Evolutionary conservation across 2,329 filamentous ascomycete genomes (phyloP), one percentile per base, ranked within the genome.

Genomic region (Cladosporium sphaerospermum): DNA sequence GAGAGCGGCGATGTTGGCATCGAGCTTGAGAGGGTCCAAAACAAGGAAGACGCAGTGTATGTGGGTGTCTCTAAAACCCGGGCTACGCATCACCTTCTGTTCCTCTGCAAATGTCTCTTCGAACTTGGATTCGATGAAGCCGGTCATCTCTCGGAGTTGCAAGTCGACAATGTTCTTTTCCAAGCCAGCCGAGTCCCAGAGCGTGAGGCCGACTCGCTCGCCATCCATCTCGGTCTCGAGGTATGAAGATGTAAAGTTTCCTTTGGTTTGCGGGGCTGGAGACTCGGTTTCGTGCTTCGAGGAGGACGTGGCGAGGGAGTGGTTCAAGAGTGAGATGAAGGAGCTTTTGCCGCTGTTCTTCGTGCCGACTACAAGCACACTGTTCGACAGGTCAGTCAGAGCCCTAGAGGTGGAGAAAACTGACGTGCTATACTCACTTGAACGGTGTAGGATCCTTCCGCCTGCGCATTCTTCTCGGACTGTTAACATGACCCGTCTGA

Each of bases 401-500:
- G 23, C 5, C 23, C 23, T 28, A 28, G 7, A 28, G 23, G 23
- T 28, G 7, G 7, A 28, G 23, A 7, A 28, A 28, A 28, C 5
- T 5, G 23, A 28, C 23, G 23, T 7, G 9, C 18, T 31, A 19
- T 23, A 81, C 90, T 81, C 77, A 97, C 92, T 99, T 99, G 81
- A 97, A 96, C 1, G 93, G 90, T 9, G 92, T 96, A 8, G 93
- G 93, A 67, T 99, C 93, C 78, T 96, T 97, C 75, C 93, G 85
- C 76, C 92, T 86, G 64, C 93, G 85, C 61, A 97, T 85, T 67
- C 91, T 84, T 61, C 93, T 84, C 58, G 93, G 92, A 70, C 87
- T 96, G 75, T 96, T 96, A 74, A 96, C 83, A 56, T 89, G 87
- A 76, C 89, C 96, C 61, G 92, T 28, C 39, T 54, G 82, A 51